A percentile compares a stretch with the other conserved stretches of the same genome.
Conservation (phyloP, 805 yeast species). For the Candida morakotiae region DNA sequence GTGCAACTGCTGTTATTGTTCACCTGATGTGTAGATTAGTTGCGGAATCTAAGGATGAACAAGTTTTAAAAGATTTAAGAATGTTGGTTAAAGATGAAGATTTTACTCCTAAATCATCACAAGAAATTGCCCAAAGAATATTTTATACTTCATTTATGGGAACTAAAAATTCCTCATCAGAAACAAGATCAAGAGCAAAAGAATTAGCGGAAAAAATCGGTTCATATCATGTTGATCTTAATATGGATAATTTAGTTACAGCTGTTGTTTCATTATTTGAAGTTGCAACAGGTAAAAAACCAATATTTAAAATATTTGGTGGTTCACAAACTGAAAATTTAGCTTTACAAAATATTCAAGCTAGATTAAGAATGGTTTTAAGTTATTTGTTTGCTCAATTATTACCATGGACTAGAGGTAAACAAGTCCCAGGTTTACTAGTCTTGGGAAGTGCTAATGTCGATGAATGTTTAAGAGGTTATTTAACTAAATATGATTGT, state of each 20-base stretch:
- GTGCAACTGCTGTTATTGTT: slow-evolving; percentile 94
- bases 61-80: slow-evolving; percentile 75
- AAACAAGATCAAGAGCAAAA: slow-evolving; percentile 80
- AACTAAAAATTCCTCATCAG: slow-evolving; percentile 83
- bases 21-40: slow-evolving; percentile 92
- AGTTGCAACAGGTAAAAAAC: slow-evolving; percentile 85
- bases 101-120: slow-evolving; percentile 72
- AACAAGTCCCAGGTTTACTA: slow-evolving; percentile 67
- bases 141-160: slow-evolving; percentile 97
- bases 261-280: slow-evolving; percentile 76
- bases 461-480: slow-evolving; percentile 94
- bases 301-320: slow-evolving; percentile 88
- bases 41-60: slow-evolving; percentile 53
- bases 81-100: slow-evolving; percentile 53
- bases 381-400: slow-evolving; percentile 91
- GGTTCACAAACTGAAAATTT: slow-evolving; percentile 89
- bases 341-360: slow-evolving; percentile 96
- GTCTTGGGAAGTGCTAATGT: slow-evolving; percentile 97
- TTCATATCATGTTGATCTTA: slow-evolving; percentile 84
- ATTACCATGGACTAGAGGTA: slow-evolving; percentile 89
- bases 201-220: slow-evolving; percentile 74
- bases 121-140: slow-evolving; percentile 67
- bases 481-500: slow-evolving; percentile 94
- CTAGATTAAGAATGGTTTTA: slow-evolving; percentile 90
- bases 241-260: slow-evolving; percentile 80